Conservation (phyloP, 352 stramenopile species). For the Pythium folliculosum region DNA sequence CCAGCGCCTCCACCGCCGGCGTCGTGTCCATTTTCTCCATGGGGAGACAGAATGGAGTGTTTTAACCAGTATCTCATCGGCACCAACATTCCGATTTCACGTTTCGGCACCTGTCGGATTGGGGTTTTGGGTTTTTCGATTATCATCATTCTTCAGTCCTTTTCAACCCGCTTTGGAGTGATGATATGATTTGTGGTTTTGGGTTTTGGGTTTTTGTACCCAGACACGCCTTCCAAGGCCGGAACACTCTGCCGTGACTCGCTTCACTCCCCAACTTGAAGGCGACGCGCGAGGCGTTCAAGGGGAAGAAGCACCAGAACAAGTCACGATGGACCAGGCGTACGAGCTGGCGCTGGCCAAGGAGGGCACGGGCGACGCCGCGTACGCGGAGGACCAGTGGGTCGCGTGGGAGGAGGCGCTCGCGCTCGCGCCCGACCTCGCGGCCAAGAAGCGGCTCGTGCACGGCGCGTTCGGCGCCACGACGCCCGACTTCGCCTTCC, state of each 20-base stretch:
- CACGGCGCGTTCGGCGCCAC: slow-evolving; percentile 8
- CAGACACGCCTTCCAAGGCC: neutral
- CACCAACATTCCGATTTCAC: neutral
- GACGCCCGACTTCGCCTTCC: slow-evolving; percentile 21
- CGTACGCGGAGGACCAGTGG: slow-evolving; percentile 25
- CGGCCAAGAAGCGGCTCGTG: slow-evolving; percentile 23
- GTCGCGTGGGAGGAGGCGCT: slow-evolving; percentile 30
- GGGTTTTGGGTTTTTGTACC: slow-evolving; percentile 5
- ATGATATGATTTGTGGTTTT: neutral
- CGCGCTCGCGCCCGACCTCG: slow-evolving; percentile 27
- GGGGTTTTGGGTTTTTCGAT: neutral
- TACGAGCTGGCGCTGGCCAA: slow-evolving; percentile 22
- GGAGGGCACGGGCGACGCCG: slow-evolving; percentile 2
- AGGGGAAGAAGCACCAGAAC: neutral
- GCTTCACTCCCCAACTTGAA: slow-evolving; percentile 7
- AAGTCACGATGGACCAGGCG: slow-evolving; percentile 17
- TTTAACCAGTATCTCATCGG: neutral
- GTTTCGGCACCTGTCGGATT: neutral
- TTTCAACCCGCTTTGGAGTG: neutral
- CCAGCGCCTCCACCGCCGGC: slow-evolving; percentile 1
- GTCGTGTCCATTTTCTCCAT: neutral
- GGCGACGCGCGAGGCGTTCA: neutral
- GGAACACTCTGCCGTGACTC: neutral
- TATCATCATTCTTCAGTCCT: neutral
- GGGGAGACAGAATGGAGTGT: neutral